Evolutionary conservation across 192 early-diverging fungal genomes (phyloP).

Genomic region (Mortierella alpina): DNA sequence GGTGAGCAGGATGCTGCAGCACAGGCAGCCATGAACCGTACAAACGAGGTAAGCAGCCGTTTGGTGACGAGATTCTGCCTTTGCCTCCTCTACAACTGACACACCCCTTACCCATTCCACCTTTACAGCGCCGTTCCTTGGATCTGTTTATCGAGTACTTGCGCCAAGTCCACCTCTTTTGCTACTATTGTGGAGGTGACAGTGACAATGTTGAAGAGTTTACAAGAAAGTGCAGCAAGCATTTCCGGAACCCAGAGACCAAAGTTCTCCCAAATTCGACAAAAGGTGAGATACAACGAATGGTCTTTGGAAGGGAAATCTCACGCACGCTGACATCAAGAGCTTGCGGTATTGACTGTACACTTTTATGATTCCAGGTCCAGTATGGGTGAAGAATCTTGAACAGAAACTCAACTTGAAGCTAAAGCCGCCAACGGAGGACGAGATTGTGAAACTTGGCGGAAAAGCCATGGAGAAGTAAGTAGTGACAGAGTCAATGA

Average conservation of each 20-base stretch:
- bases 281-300: slow-evolving; percentile 4
- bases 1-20: slow-evolving; percentile 30
- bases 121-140: slow-evolving; percentile 56
- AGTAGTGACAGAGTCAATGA: background rate
- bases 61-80: background rate
- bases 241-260: slow-evolving; percentile 37
- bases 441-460: slow-evolving; percentile 61
- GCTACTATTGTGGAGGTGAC: slow-evolving; percentile 94
- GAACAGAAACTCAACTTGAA: slow-evolving; percentile 67
- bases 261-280: slow-evolving; percentile 38
- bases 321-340: background rate
- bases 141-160: slow-evolving; percentile 90
- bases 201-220: slow-evolving; percentile 89
- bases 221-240: slow-evolving; percentile 73
- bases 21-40: slow-evolving; percentile 7
- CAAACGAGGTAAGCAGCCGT: slow-evolving; percentile 14
- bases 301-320: background rate
- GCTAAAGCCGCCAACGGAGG: slow-evolving; percentile 49
- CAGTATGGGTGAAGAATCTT: slow-evolving; percentile 65
- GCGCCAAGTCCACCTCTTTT: slow-evolving; percentile 90
- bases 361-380: slow-evolving; percentile 30
- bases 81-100: too few species aligned
- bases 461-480: slow-evolving; percentile 65
- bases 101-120: too few species aligned
- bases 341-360: background rate